Evolutionary conservation across 306 rosid genomes (phyloP), one percentile per base, ranked within the genome.

Genomic region (Medicago ruthenica): DNA sequence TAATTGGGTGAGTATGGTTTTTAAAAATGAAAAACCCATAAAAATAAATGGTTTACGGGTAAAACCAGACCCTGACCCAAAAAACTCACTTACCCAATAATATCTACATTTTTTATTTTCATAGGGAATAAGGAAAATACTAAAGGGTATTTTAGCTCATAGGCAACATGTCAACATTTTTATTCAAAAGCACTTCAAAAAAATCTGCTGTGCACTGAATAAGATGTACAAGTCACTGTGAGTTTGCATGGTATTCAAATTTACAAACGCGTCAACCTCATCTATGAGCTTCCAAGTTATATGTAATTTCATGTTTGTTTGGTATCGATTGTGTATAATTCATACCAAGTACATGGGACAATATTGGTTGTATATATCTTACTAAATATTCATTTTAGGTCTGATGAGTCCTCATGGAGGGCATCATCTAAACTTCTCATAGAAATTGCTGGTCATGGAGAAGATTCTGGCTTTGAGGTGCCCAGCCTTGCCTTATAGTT

Each of bases 401-500:
- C 93, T 60, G 91, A 89, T 73, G 97, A 86, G 72, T 80, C 82
- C 37, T 96, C 99, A 21, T 92, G 98, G 99, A 87, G 71, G 81
- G 84, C 83, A 73, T 91, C 98, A 2, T 84, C 96, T 59, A 92
- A 96, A 54, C 87, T 96, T 31, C 63, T 81, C 90, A 67, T 87
- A 63, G 91, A 90, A 76, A 91, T 96, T 12, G 96, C 99, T 77
- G 79, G 97, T 83, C 98, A 96, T 76, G 96, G 98, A 48, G 97
- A 96, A 86, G 87, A 90, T 77, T 89, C 96, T 73, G 99, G 98
- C 73, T 92, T 78, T 82, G 91, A 89, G 88, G 97, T 92, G 85
- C 99, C n/a, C n/a, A n/a, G n/a, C n/a, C 99, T 53, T 96, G 98
- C 85, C 92, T 95, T 81, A 90, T 95, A 85, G 96, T 92, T 82